Evolutionary conservation across 1,139 yeast genomes (phyloP), one percentile per base, ranked within the genome.

Genomic region (Pichia sp.): DNA sequence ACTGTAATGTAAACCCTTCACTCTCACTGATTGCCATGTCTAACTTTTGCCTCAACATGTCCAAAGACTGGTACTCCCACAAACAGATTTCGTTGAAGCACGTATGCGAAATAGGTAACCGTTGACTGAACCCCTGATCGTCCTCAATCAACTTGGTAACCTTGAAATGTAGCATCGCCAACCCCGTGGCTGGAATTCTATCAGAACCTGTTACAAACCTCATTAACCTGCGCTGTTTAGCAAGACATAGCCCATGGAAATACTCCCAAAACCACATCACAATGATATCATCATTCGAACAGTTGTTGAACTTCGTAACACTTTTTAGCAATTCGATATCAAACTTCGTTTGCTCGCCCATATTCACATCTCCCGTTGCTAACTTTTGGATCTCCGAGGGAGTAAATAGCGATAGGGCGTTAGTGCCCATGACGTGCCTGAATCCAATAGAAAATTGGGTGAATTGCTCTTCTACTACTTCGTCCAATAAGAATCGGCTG

Each of bases 151-250:
- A 62, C 53, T 78, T 72, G 42, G 83, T 77, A 49, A 88, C 80
- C 59, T 85, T 85, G 64, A 92, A 85, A 45, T 77, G 77, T 71
- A 92, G 71, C 54, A 87, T 85, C 48, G 85, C 84, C 23, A 89
- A 76, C 0, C 98, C 99, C 0, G 96, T 89, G 0, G 97, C 96
- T 0, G 98, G 98, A 11, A 93, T 78, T 49, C 97, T 73, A 65
- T 90, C 97, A 1, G 96, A 85, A 0, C 98, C 97, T 0, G 97
- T 90, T 5, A 92, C 84, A 70, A 93, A 93, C 38, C 78, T 75
- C 45, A 93, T 71, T 44, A 92, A 72, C 61, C 78, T 80, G 61
- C 83, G 81, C 62, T 88, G 95, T 34, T 78, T 72, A 1, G 60
- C 62, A 45, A 73, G 72, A 1, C 74, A 69, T 61, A 86, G 71